Conservation (phyloP, 1,139 yeast genomes). For the Meyerozyma elateridarum region DNA sequence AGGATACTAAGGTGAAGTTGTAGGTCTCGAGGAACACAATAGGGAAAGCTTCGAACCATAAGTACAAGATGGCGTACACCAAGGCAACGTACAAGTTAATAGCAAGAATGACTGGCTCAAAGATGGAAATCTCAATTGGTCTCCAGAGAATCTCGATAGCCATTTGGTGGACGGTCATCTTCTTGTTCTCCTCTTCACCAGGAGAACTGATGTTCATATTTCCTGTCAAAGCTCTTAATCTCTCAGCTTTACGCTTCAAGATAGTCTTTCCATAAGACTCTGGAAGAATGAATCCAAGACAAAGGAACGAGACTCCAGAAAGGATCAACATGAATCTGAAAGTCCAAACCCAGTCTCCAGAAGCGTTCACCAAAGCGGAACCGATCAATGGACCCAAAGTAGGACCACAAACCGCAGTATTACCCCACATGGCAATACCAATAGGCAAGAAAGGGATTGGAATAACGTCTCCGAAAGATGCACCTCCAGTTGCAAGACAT, state of each 20-base stretch:
- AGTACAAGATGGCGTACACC: conserved; percentile 26
- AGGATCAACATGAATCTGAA: conserved; percentile 41
- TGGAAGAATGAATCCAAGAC: conserved; percentile 38
- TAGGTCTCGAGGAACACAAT: conserved; percentile 21
- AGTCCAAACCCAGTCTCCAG: conserved; percentile 39
- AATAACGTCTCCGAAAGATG: conserved; percentile 28
- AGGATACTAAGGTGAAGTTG: conserved; percentile 24
- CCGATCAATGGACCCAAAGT: conserved; percentile 32
- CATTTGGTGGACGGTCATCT: conserved; percentile 21
- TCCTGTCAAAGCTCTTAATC: conserved; percentile 45
- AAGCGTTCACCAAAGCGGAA: conserved; percentile 16
- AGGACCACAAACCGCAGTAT: conserved; percentile 30
- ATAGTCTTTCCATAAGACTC: conserved; percentile 48
- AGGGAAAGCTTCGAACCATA: conserved; percentile 37
- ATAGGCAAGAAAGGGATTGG: conserved; percentile 21
- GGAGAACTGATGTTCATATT: conserved; percentile 33
- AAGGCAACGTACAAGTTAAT: conserved; percentile 29
- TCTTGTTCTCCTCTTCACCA: conserved; percentile 37
- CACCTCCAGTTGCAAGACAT: conserved; percentile 35
- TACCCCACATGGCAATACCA: conserved; percentile 26
- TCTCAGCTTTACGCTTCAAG: conserved; percentile 40
- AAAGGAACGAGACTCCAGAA: conserved; percentile 26
- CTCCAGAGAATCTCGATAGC: conserved; percentile 23
- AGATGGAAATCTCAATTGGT: conserved; percentile 27
- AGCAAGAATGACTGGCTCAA: conserved; percentile 30